Conservation (phyloP, 2,329 filamentous ascomycete species). For the Fusarium floridanum region DNA sequence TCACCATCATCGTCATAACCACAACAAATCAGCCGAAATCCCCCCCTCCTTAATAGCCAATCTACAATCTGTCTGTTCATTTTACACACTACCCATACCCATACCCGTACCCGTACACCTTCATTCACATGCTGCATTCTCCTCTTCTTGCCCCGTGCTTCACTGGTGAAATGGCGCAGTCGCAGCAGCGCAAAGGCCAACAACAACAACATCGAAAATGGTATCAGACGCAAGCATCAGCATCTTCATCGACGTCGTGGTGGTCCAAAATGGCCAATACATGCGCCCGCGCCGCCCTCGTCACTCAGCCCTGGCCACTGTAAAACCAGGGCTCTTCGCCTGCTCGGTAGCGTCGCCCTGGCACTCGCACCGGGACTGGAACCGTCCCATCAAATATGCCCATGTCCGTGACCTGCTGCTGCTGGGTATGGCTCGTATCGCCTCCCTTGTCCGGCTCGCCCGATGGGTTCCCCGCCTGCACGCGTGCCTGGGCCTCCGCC, state of each 20-base stretch:
- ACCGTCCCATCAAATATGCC: constrained; percentile 66
- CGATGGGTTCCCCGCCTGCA: constrained; percentile 33
- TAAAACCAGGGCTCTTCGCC: constrained; percentile 60
- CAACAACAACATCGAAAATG: constrained; percentile 6
- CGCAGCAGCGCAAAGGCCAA: constrained; percentile 25
- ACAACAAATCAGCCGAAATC: neutral
- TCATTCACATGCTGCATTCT: constrained; percentile 21
- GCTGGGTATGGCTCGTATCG: constrained; percentile 34
- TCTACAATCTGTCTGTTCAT: neutral
- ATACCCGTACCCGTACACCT: neutral
- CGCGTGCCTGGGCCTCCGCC: constrained; percentile 37
- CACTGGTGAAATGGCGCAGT: constrained; percentile 5
- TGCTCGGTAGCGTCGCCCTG: constrained; percentile 64
- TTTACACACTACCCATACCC: neutral
- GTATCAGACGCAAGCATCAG: constrained; percentile 28
- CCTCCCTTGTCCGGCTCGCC: constrained; percentile 35
- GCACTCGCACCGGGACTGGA: constrained; percentile 74
- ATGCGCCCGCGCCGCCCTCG: constrained; percentile 23
- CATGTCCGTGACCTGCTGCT: constrained; percentile 33
- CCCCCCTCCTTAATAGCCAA: neutral
- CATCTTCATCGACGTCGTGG: constrained; percentile 17
- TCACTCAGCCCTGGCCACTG: constrained; percentile 42
- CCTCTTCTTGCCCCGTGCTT: constrained; percentile 1
- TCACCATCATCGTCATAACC: neutral
- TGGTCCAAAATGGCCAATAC: constrained; percentile 22